Base-by-base conservation (phyloP, 306 rosid species). In the Dryas octopetala region DNA sequence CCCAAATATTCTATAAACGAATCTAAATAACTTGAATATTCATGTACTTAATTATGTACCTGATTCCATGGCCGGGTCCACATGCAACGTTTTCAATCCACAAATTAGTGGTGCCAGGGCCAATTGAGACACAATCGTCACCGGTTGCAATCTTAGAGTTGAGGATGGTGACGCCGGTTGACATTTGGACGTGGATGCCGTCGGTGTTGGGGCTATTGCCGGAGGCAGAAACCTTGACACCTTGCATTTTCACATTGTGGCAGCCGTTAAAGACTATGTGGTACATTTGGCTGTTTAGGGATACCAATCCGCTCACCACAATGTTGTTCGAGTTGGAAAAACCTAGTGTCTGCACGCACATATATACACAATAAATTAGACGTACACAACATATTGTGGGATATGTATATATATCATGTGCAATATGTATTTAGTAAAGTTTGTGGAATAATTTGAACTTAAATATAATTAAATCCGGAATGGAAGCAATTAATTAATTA, bases 11-110 rank as follows among this genome's bases (percentile, higher is more conserved):
- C 23, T 23, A 23, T 23, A 23, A 23, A 23, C 23, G 0, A 23
- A 23, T 23, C 23, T 23, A 23, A 23, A 12, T 68, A 13, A 17
- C 15, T 69, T 32, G 2, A 38, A 6, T 45, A 28, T 69, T 48
- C 4, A 4, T 10, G 73, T 23, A 7, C 9, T 23, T 3, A n/a
- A n/a, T n/a, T n/a, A 6, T 13, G 13, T 70, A 86, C 92, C 92
- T 88, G 16, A 88, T 84, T 62, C 92, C 92, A 48, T 89, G 94
- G 44, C 94, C 91, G 0, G 91, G 94, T 62, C 91, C 89, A 41
- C 94, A 89, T 4, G 81, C 82, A 19, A 87, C 76, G 4, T 79
- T 74, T 45, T 88, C 85, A 15, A 91, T 81, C 88, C 88, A 88
- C 85, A 91, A 73, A 82, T 86, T 73, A 1, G 16, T 54, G 28